Percentiles rank a stretch among this genome's conserved stretches.
Conservation (phyloP, 2,329 filamentous ascomycete species). For the Xylaria multiplex region DNA sequence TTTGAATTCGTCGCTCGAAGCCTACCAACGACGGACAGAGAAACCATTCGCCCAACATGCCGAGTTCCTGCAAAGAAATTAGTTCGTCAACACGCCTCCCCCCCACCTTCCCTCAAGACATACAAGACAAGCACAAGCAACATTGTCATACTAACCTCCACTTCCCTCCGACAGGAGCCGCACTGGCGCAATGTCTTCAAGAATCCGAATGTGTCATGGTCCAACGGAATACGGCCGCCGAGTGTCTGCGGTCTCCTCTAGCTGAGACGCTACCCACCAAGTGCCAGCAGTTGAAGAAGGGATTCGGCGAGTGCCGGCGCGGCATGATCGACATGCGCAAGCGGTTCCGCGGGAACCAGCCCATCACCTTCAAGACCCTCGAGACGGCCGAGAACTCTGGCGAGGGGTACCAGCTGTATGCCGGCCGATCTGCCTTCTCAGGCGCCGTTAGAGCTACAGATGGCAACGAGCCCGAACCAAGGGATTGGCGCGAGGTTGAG, state of each 20-base stretch:
- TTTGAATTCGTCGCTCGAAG: not conserved
- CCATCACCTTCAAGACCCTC: constrained; percentile 73
- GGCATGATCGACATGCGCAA: constrained; percentile 99
- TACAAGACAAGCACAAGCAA: not conserved
- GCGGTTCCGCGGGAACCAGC: constrained; percentile 93
- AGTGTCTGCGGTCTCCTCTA: constrained; percentile 87
- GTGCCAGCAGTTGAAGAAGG: constrained; percentile 93
- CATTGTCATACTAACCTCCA: constrained; percentile 7
- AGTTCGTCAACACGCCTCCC: constrained; percentile 65
- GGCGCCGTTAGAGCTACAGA: constrained; percentile 72
- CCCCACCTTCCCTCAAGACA: constrained; percentile 2
- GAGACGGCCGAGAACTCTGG: constrained; percentile 69
- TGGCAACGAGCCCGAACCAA: constrained; percentile 70
- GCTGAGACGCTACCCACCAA: constrained; percentile 82
- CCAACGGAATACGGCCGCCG: constrained; percentile 83
- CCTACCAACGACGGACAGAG: not conserved
- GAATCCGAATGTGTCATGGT: constrained; percentile 97
- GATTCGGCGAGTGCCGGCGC: constrained; percentile 93
- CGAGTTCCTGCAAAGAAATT: constrained; percentile 95
- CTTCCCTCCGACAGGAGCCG: constrained; percentile 71
- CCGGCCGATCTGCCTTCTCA: constrained; percentile 76
- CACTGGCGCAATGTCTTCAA: constrained; percentile 93
- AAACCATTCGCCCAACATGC: constrained; percentile 68
- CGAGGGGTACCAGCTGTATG: constrained; percentile 78
- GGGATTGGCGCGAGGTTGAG: constrained; percentile 72